Evolutionary conservation across 2,329 filamentous ascomycete genomes (phyloP).

Genomic region (Nigrospora oryzae): DNA sequence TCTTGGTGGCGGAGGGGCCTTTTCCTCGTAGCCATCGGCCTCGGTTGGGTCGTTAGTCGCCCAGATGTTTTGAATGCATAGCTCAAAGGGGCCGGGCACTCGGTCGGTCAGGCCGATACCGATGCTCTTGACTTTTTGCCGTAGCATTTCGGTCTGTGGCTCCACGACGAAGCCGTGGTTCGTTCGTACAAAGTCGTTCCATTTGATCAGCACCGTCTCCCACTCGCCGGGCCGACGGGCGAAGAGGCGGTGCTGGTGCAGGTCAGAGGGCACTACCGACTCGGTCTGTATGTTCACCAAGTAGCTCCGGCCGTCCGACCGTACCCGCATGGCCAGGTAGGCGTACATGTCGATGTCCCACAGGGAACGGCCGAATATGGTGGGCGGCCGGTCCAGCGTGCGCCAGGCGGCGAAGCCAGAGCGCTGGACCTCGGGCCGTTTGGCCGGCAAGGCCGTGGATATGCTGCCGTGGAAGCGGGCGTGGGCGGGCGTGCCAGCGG

Average conservation of each 20-base stretch:
- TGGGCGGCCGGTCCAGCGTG: slow-evolving; percentile 66
- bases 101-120: slow-evolving; percentile 87
- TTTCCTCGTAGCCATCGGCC: slow-evolving; percentile 18
- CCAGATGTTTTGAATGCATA: slow-evolving; percentile 82
- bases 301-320: slow-evolving; percentile 85
- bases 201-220: slow-evolving; percentile 90
- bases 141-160: slow-evolving; percentile 82
- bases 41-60: slow-evolving; percentile 63
- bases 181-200: slow-evolving; percentile 89
- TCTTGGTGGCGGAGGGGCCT: slow-evolving; percentile 3
- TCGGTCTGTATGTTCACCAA: slow-evolving; percentile 95
- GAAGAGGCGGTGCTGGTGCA: slow-evolving; percentile 89
- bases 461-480: slow-evolving; percentile 81
- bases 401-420: slow-evolving; percentile 87
- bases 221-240: slow-evolving; percentile 72
- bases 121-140: slow-evolving; percentile 76
- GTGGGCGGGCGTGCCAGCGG: slow-evolving; percentile 39
- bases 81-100: slow-evolving; percentile 78
- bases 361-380: slow-evolving; percentile 75
- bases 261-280: slow-evolving; percentile 84
- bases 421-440: slow-evolving; percentile 66
- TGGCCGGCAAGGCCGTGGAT: slow-evolving; percentile 71
- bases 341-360: slow-evolving; percentile 89
- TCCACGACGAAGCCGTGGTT: slow-evolving; percentile 89
- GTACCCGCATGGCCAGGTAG: slow-evolving; percentile 81